These are phyloP conservation scores for Suhomyces coccinellae DNA, from an alignment of 1,139 yeast species.

Conservation along the genomic window DNA sequence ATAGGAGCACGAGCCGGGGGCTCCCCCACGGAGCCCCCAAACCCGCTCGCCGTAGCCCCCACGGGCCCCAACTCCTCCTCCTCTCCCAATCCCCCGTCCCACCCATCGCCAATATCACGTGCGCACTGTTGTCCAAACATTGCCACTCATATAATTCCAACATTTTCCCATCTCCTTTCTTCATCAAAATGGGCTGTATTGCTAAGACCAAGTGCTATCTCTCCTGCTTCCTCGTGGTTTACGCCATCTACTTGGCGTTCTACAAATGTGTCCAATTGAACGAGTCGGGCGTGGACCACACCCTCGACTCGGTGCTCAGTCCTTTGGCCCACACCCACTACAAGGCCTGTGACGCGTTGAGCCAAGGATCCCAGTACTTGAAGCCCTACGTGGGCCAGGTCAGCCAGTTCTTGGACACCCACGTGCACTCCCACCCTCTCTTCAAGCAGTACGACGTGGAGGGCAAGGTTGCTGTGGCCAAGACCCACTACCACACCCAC, in stretches of 20 bases:
- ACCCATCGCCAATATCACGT: slow-evolving; percentile 3
- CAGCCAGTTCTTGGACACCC: slow-evolving; percentile 34
- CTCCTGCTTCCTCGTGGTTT: slow-evolving; percentile 32
- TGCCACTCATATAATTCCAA: slow-evolving; percentile 1
- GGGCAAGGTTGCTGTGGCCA: slow-evolving; percentile 26
- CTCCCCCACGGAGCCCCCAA: background rate
- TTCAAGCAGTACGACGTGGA: slow-evolving; percentile 37
- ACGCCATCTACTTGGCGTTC: slow-evolving; percentile 39
- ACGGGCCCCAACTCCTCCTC: background rate
- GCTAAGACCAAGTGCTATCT: slow-evolving; percentile 30
- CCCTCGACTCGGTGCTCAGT: slow-evolving; percentile 28
- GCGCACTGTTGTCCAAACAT: slow-evolving; percentile 2
- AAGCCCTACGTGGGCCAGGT: slow-evolving; percentile 35
- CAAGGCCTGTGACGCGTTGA: slow-evolving; percentile 38
- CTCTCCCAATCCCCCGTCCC: background rate
- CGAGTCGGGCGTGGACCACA: slow-evolving; percentile 30
- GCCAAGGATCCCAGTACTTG: slow-evolving; percentile 29
- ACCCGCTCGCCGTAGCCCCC: background rate
- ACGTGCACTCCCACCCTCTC: slow-evolving; percentile 38
- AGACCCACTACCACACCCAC: slow-evolving; percentile 21
- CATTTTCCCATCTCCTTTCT: background rate
- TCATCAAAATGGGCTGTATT: slow-evolving; percentile 17
- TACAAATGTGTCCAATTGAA: slow-evolving; percentile 44
- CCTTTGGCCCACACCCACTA: slow-evolving; percentile 41
- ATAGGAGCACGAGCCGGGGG: background rate